Evolutionary conservation across 176 grass and related monocot species (phyloP).

Genomic region (Cenchrus purpureus): DNA sequence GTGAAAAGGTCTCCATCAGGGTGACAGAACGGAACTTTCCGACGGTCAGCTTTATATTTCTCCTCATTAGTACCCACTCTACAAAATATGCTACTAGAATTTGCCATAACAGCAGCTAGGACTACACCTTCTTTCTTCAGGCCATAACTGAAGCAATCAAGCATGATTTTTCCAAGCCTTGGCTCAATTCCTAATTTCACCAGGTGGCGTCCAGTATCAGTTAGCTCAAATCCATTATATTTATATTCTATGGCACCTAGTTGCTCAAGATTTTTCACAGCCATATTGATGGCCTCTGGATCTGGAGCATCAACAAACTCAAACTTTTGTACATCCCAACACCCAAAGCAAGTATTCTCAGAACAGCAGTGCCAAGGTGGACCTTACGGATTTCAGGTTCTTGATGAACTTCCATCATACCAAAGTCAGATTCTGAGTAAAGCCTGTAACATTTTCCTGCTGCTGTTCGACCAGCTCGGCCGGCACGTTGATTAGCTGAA

Average conservation of each 20-base stretch:
- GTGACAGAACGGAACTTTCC: slow-evolving; percentile 85
- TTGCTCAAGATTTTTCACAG: slow-evolving; percentile 79
- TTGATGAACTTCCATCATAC: slow-evolving; percentile 86
- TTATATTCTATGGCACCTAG: slow-evolving; percentile 70
- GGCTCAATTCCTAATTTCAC: slow-evolving; percentile 92
- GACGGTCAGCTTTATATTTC: slow-evolving; percentile 87
- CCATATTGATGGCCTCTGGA: slow-evolving; percentile 69
- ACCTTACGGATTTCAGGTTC: slow-evolving; percentile 97
- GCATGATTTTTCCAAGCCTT: slow-evolving; percentile 92
- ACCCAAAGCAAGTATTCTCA: slow-evolving; percentile 88
- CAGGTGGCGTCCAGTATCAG: slow-evolving; percentile 62
- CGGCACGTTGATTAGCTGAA: slow-evolving; percentile 89
- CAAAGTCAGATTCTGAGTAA: slow-evolving; percentile 81
- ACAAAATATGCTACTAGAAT: slow-evolving; percentile 97
- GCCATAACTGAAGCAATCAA: slow-evolving; percentile 70
- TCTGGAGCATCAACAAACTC: slow-evolving; percentile 95
- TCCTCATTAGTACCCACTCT: slow-evolving; percentile 81
- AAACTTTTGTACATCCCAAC: slow-evolving; percentile 67
- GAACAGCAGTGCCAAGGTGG: slow-evolving; percentile 82
- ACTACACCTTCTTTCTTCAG: slow-evolving; percentile 87
- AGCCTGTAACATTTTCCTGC: slow-evolving; percentile 91
- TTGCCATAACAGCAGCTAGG: slow-evolving; percentile 92
- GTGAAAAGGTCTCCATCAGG: slow-evolving; percentile 91
- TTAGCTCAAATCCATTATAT: slow-evolving; percentile 62
- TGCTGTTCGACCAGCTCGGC: slow-evolving; percentile 78